These are phyloP conservation scores for Rhinocladiella similis DNA, from an alignment of 2,329 filamentous ascomycete species.

Conservation along the genomic window DNA sequence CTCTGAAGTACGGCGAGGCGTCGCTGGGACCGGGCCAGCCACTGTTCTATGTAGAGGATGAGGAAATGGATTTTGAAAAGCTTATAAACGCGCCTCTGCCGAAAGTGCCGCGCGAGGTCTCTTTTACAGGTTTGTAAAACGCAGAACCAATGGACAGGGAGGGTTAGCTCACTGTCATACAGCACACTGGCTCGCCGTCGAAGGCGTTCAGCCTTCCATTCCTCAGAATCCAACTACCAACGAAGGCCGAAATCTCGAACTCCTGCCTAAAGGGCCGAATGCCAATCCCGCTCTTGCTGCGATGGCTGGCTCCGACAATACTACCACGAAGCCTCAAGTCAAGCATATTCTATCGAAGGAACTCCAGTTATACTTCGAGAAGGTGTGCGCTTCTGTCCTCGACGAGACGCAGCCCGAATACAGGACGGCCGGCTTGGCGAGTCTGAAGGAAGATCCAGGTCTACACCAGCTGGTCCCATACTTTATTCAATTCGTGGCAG, in stretches of 20 bases:
- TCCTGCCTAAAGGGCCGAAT: slow-evolving; percentile 85
- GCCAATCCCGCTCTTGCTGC: slow-evolving; percentile 83
- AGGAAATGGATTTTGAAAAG: slow-evolving; percentile 98
- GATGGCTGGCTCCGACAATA: slow-evolving; percentile 78
- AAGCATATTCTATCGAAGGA: slow-evolving; percentile 97
- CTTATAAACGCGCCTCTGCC: slow-evolving; percentile 94
- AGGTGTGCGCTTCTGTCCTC: slow-evolving; percentile 83
- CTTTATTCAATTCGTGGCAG: slow-evolving; percentile 92
- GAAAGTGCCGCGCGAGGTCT: slow-evolving; percentile 89
- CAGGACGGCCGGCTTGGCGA: slow-evolving; percentile 80
- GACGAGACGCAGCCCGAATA: slow-evolving; percentile 87
- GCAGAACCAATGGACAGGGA: background rate
- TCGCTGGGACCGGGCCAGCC: slow-evolving; percentile 91
- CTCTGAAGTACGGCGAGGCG: slow-evolving; percentile 88
- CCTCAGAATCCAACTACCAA: slow-evolving; percentile 90
- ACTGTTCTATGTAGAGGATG: slow-evolving; percentile 95
- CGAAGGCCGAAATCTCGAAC: slow-evolving; percentile 79
- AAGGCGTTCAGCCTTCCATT: slow-evolving; percentile 94
- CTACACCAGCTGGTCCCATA: slow-evolving; percentile 95
- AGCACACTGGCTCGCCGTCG: slow-evolving; percentile 97
- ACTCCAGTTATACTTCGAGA: slow-evolving; percentile 94
- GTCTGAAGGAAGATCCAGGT: slow-evolving; percentile 83
- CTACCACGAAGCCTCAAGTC: slow-evolving; percentile 82
- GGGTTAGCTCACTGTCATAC: slow-evolving; percentile 7
- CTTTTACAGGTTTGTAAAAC: slow-evolving; percentile 70